phyloP scores from a whole-genome alignment of 2,329 filamentous ascomycete genomes.

The Colletotrichum chlorophyti region DNA sequence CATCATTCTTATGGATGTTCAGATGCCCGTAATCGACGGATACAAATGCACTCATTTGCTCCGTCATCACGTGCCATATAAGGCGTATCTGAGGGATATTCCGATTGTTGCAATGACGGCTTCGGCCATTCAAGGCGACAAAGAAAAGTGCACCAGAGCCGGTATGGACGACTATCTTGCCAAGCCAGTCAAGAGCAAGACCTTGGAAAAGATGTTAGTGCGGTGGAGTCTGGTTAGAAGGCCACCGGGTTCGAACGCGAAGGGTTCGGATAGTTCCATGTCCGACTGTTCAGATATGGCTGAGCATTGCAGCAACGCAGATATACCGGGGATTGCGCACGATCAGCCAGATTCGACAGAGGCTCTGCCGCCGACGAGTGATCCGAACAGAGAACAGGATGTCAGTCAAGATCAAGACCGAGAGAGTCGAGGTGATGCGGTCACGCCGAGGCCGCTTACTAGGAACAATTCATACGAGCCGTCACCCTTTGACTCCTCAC shows the following conservation, averaged over 20 bases:
- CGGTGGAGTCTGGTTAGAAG: constrained; percentile 63
- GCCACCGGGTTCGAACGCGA: constrained; percentile 16
- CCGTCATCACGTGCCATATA: constrained; percentile 72
- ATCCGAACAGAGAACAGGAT: background rate
- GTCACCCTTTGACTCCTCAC: constrained; percentile 49
- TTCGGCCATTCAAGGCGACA: constrained; percentile 78
- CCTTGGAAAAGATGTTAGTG: constrained; percentile 74
- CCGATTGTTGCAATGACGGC: constrained; percentile 86
- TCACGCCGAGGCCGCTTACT: constrained; percentile 49
- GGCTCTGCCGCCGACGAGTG: background rate
- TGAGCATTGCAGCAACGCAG: constrained; percentile 50
- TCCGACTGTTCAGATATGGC: constrained; percentile 55
- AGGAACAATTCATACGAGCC: constrained; percentile 46
- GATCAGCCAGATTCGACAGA: background rate
- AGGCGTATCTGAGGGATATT: constrained; percentile 62
- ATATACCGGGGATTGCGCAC: constrained; percentile 42
- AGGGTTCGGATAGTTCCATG: constrained; percentile 30
- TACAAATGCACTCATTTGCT: constrained; percentile 79
- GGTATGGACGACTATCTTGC: constrained; percentile 80
- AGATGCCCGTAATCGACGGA: constrained; percentile 79
- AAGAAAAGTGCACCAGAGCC: constrained; percentile 74
- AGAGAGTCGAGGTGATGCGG: constrained; percentile 33
- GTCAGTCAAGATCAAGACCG: background rate
- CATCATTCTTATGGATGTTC: constrained; percentile 81
- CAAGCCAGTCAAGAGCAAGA: constrained; percentile 75